Evolutionary conservation across 2,329 filamentous ascomycete genomes (phyloP), one percentile per base, ranked within the genome.

Genomic region (Calonectria pseudoreteaudii): DNA sequence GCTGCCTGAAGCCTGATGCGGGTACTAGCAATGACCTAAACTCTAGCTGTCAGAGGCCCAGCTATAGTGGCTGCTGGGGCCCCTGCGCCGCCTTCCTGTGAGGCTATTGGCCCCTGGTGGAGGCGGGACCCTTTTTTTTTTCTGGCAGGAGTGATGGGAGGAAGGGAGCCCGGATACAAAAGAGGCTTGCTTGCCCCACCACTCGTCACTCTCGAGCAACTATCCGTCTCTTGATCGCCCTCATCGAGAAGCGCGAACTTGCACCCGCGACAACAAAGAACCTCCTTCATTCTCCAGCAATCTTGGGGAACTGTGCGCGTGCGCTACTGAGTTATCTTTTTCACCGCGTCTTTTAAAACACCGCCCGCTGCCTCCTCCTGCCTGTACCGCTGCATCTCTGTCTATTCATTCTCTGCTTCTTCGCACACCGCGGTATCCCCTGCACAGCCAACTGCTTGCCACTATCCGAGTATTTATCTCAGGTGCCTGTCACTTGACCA

Each of bases 171-270:
- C 76, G 73, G 70, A 78, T 80, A 80, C 79, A 80, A 80, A 80
- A 80, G 79, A 79, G 76, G 79, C 69, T 79, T 79, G 79, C 79
- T 78, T 80, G 79, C 79, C 79, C 79, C 79, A 80, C 79, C 79
- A 80, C 79, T 80, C 78, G 77, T 77, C 70, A 76, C 72, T 72
- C 78, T 71, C 74, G 72, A 79, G 78, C 77, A 77, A 77, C 78
- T 62, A 62, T 62, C 77, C 77, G 62, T 80, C 74, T 78, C 76
- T 64, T 60, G 60, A 68, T 71, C 65, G 52, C 41, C 60, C 62
- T 67, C 60, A 65, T 65, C 41, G 56, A 44, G 56, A 62, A 62
- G n/a, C 52, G 56, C 56, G 56, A 62, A 20, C n/a, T 60, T 38
- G 36, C 56, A 41, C 36, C 36, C 36, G 23, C 56, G 34, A 49